Percentiles rank a stretch among this genome's conserved stretches.
Evolutionary conservation across 805 yeast species (phyloP).

Genomic region (Yarrowia sp.): DNA sequence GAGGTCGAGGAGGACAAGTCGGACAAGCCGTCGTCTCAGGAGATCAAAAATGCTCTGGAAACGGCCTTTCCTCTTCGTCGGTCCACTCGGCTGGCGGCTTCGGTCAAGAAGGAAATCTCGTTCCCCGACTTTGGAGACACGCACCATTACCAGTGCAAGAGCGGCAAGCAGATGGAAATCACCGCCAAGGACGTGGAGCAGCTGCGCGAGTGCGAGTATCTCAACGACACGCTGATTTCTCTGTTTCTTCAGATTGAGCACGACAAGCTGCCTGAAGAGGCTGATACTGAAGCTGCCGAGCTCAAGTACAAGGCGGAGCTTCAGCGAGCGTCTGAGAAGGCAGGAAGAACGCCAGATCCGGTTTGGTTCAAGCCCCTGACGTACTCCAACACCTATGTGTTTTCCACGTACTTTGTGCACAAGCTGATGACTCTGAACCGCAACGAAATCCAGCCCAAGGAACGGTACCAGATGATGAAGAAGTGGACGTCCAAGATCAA

Average conservation of each 20-base stretch:
- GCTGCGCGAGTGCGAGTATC: constrained; percentile 80
- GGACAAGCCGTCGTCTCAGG: no score
- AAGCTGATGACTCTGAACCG: constrained; percentile 53
- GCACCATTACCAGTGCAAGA: constrained; percentile 44
- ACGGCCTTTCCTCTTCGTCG: background rate
- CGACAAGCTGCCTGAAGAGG: constrained; percentile 48
- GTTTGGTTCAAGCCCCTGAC: background rate
- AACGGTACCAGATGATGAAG: constrained; percentile 52
- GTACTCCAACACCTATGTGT: constrained; percentile 58
- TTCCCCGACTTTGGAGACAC: constrained; percentile 10
- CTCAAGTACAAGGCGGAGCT: constrained; percentile 41
- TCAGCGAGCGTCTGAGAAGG: background rate
- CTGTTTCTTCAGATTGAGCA: constrained; percentile 63
- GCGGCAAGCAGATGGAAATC: constrained; percentile 62
- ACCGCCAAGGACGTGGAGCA: constrained; percentile 78
- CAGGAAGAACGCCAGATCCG: background rate
- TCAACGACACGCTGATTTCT: constrained; percentile 87
- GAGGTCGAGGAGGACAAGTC: background rate
- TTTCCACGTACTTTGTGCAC: constrained; percentile 85
- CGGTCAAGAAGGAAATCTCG: background rate
- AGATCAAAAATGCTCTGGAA: background rate
- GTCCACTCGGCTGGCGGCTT: background rate
- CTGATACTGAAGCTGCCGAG: constrained; percentile 47
- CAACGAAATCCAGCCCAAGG: background rate
- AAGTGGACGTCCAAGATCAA: constrained; percentile 82